Evolutionary conservation across 768 basidiomycete genomes (phyloP).

Genomic region (Clitopilus passeckerianus): DNA sequence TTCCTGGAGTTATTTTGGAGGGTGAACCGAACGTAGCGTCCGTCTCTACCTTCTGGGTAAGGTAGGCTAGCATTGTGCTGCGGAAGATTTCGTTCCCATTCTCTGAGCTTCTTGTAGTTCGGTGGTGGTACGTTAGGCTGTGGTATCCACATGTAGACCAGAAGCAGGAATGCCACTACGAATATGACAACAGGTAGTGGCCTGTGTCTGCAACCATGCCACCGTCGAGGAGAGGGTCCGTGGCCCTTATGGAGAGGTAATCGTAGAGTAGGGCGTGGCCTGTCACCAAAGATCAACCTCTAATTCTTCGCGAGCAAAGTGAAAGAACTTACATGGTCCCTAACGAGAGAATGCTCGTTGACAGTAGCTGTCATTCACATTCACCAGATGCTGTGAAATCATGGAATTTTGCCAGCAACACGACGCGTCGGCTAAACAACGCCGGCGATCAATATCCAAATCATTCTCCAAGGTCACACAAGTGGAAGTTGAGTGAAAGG

Average conservation of each 20-base stretch:
- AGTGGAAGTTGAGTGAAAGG: too few species aligned
- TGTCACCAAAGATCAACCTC: not conserved
- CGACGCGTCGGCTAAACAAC: not conserved
- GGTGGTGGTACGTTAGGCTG: not conserved
- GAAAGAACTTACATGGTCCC: not conserved
- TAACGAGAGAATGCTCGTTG: not conserved
- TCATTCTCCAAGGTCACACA: too few species aligned
- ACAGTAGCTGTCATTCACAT: not conserved
- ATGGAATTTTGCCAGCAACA: not conserved
- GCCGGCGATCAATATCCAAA: not conserved
- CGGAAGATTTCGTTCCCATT: constrained; percentile 3
- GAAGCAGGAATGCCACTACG: not conserved
- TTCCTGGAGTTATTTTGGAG: constrained; percentile 16
- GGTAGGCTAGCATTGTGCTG: constrained; percentile 3
- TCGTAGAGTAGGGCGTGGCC: not conserved
- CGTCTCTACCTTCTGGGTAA: not conserved
- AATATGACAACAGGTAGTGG: not conserved
- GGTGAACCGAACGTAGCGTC: constrained; percentile 1
- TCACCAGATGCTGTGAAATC: not conserved
- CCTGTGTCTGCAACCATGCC: not conserved
- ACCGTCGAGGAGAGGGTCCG: not conserved
- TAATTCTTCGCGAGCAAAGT: not conserved
- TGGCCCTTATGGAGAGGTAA: not conserved
- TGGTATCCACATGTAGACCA: not conserved
- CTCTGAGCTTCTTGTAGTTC: constrained; percentile 1